These are phyloP conservation scores for Backusella tuberculispora DNA, from an alignment of 192 early-diverging fungal genomes.

Conservation along the genomic window DNA sequence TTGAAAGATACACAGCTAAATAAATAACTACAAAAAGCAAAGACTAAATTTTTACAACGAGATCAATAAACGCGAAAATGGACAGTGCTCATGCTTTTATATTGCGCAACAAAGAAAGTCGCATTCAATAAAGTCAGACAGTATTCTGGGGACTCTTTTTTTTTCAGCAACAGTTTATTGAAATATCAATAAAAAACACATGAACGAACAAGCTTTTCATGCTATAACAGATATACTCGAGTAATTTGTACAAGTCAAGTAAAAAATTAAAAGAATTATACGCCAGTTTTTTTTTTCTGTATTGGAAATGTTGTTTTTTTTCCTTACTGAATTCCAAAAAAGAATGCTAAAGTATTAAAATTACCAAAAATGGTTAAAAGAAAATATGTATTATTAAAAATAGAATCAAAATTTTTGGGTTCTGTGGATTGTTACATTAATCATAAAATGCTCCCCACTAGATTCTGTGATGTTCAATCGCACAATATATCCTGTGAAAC, in stretches of 20 bases:
- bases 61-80: conserved; percentile 8
- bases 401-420: conserved; percentile 15
- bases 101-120: not conserved
- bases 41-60: not conserved
- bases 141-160: not conserved
- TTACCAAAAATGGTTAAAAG: not conserved
- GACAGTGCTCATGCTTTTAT: conserved; percentile 5
- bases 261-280: not conserved
- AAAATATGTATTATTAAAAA: not conserved
- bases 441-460: not conserved
- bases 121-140: not conserved
- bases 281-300: too few species aligned
- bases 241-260: not conserved
- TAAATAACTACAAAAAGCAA: not conserved
- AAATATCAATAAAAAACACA: too few species aligned
- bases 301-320: not conserved
- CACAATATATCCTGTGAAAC: not conserved
- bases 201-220: not conserved
- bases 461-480: not conserved
- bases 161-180: too few species aligned
- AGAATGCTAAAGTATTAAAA: not conserved
- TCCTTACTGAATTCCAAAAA: not conserved
- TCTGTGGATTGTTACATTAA: conserved; percentile 10
- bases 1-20: not conserved
- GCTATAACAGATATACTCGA: not conserved